A percentile compares a stretch with the other conserved stretches of the same genome.
Conservation (phyloP, 371 early-diverging fungal genomes). For the Encephalitozoon intestinalis region DNA sequence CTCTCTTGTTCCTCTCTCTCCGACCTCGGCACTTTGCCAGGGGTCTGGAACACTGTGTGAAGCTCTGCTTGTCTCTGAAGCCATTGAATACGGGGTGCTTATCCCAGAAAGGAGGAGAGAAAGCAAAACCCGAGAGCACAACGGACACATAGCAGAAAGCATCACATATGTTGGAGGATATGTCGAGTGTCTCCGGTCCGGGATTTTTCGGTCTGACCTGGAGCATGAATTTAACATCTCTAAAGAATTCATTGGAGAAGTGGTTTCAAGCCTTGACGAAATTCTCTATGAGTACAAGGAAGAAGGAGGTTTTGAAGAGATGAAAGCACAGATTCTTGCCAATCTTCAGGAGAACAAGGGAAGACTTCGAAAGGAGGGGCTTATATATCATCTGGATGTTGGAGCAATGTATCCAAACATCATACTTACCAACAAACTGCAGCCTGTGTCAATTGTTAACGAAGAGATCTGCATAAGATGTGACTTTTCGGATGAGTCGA, state of each 20-base stretch:
- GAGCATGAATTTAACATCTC: conserved; percentile 73
- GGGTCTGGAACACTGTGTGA: conserved; percentile 97
- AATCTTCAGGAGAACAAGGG: conserved; percentile 15
- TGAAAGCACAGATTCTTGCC: conserved; percentile 23
- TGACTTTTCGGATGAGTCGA: conserved; percentile 76
- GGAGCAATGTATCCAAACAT: conserved; percentile 99
- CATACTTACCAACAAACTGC: conserved; percentile 92
- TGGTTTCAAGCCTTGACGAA: conserved; percentile 75
- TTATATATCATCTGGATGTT: conserved; percentile 95
- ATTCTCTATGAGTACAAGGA: conserved; percentile 29
- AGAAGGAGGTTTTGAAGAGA: conserved; percentile 26
- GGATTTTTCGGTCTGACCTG: conserved; percentile 91
- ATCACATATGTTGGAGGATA: conserved; percentile 97
- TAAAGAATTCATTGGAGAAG: conserved; percentile 65
- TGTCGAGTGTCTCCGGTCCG: conserved; percentile 93
- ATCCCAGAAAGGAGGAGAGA: conserved; percentile 88
- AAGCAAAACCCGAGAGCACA: conserved; percentile 69
- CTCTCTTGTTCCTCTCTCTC: conserved; percentile 90
- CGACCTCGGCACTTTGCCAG: conserved; percentile 86
- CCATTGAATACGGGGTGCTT: conserved; percentile 69
- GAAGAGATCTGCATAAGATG: conserved; percentile 83
- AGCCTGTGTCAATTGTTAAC: conserved; percentile 87
- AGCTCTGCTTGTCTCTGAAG: conserved; percentile 84
- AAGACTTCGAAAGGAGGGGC: conserved; percentile 10
- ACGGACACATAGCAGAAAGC: conserved; percentile 80